Percentiles rank a stretch among this genome's conserved stretches.
Conservation (phyloP, 1,284 basidiomycete genomes). For the Marasmius fiardii region DNA sequence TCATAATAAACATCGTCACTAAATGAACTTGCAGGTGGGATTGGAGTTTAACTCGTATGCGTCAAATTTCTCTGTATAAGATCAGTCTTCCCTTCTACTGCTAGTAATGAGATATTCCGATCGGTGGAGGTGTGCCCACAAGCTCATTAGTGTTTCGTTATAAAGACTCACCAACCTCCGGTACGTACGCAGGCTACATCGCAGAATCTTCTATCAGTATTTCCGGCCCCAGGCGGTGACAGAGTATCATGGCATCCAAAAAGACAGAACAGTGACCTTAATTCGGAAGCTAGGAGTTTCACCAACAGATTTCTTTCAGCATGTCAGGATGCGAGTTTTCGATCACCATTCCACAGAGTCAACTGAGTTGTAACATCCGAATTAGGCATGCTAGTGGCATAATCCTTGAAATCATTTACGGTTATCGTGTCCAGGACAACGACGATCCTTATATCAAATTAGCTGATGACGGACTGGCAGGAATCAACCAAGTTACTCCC, state of each 20-base stretch:
- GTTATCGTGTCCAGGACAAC: conserved; percentile 24
- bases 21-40: conserved; percentile 19
- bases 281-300: conserved; percentile 16
- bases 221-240: conserved; percentile 15
- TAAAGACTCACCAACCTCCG: not conserved
- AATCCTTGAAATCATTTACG: conserved; percentile 26
- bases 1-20: not conserved
- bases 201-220: conserved; percentile 20
- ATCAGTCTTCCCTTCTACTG: not conserved
- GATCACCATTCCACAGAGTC: too few relatives aligned
- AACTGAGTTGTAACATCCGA: not conserved
- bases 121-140: conserved; percentile 22
- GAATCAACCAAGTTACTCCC: conserved; percentile 2
- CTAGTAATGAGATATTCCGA: conserved; percentile 24
- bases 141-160: not conserved
- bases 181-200: conserved; percentile 14
- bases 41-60: conserved; percentile 24
- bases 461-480: conserved; percentile 15
- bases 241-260: too few relatives aligned
- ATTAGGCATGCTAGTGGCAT: conserved; percentile 21
- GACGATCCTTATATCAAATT: conserved; percentile 25
- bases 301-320: conserved; percentile 22
- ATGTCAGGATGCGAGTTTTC: conserved; percentile 24
- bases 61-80: not conserved
- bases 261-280: conserved; percentile 13